Evolutionary conservation across 2,329 filamentous ascomycete genomes (phyloP).

Genomic region (Arthrobotrys pseudoclavata): DNA sequence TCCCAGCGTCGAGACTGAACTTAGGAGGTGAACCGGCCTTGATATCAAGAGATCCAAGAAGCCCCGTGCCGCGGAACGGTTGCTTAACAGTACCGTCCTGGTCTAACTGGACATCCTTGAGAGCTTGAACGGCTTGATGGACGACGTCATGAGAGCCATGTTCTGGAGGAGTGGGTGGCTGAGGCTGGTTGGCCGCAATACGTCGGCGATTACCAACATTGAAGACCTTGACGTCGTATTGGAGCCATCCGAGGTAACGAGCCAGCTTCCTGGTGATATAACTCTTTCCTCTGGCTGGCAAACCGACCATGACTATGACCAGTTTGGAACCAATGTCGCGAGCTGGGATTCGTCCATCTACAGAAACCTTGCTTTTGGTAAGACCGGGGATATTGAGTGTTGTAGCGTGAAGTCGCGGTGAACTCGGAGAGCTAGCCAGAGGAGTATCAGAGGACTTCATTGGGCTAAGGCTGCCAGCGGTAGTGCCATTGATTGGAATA

Average conservation of each 20-base stretch:
- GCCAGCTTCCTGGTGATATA: slow-evolving; percentile 99
- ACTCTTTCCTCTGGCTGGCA: slow-evolving; percentile 95
- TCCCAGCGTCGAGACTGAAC: slow-evolving; percentile 53
- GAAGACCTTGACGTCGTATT: slow-evolving; percentile 95
- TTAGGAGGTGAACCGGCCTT: slow-evolving; percentile 37
- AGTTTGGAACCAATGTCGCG: slow-evolving; percentile 96
- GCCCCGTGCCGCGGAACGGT: slow-evolving; percentile 55
- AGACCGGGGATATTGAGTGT: slow-evolving; percentile 72
- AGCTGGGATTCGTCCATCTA: slow-evolving; percentile 92
- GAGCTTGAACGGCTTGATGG: slow-evolving; percentile 38
- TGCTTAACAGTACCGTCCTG: slow-evolving; percentile 50
- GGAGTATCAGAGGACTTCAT: slow-evolving; percentile 59
- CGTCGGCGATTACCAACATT: slow-evolving; percentile 94
- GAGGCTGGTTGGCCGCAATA: slow-evolving; percentile 75
- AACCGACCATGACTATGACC: slow-evolving; percentile 97
- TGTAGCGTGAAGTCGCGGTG: slow-evolving; percentile 56
- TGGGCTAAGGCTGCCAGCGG: slow-evolving; percentile 31
- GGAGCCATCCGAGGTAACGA: slow-evolving; percentile 95
- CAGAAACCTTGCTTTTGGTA: slow-evolving; percentile 94
- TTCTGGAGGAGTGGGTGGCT: slow-evolving; percentile 50
- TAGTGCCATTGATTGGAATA: slow-evolving; percentile 5
- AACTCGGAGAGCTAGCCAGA: slow-evolving; percentile 46
- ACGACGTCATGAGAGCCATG: slow-evolving; percentile 42
- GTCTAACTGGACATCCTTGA: slow-evolving; percentile 54
- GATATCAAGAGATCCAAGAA: slow-evolving; percentile 35